Conservation (phyloP, 306 rosid genomes). For the Cucurbita pepo region DNA sequence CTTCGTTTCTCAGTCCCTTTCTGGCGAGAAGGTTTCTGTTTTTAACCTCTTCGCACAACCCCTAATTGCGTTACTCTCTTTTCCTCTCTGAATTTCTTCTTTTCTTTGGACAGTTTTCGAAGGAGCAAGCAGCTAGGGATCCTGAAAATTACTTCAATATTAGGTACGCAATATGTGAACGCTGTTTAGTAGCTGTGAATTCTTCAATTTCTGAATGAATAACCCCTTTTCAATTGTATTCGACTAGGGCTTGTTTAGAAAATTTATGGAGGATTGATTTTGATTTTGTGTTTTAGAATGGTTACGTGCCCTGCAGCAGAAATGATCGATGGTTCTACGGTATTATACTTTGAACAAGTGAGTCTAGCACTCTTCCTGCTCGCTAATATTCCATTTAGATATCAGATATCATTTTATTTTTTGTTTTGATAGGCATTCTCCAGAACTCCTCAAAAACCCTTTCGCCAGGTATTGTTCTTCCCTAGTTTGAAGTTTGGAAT, state of each 20-base stretch:
- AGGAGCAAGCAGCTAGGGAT: constrained; percentile 82
- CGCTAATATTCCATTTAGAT: neutral
- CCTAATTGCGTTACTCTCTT: neutral
- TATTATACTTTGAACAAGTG: constrained; percentile 85
- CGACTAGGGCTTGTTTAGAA: neutral
- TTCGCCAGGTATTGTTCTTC: constrained; percentile 59
- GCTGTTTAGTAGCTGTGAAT: neutral
- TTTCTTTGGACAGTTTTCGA: constrained; percentile 35
- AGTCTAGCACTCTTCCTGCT: neutral
- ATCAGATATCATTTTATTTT: constrained; percentile 12
- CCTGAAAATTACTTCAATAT: constrained; percentile 90
- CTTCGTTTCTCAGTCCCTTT: constrained; percentile 55
- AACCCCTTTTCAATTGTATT: neutral
- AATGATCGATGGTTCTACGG: constrained; percentile 79
- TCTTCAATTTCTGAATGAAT: neutral
- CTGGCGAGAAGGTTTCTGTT: constrained; percentile 58
- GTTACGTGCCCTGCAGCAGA: constrained; percentile 90
- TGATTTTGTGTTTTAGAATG: constrained; percentile 16
- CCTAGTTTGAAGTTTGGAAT: neutral
- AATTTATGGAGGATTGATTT: neutral
- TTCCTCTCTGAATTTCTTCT: neutral
- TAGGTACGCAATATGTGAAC: constrained; percentile 20
- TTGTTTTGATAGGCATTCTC: constrained; percentile 64
- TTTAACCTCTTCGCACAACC: neutral
- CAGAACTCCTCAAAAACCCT: constrained; percentile 94